Conservation (phyloP, 208 protist species). For the Tritrichomonas foetus region DNA sequence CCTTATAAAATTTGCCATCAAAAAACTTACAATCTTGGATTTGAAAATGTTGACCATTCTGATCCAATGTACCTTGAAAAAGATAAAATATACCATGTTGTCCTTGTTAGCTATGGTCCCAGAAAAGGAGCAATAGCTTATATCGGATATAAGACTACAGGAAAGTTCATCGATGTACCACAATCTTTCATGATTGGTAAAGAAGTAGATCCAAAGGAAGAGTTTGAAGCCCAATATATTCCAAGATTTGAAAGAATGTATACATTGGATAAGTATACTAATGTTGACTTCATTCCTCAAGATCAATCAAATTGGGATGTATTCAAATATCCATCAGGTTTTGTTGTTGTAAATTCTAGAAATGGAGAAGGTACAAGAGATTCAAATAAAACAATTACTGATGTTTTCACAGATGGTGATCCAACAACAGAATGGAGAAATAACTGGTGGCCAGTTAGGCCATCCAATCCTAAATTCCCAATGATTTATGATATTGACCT, state of each 20-base stretch:
- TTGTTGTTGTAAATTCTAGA: neutral
- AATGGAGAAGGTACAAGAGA: neutral
- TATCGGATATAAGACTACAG: neutral
- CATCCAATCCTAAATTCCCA: neutral
- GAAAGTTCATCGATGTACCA: neutral
- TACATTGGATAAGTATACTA: neutral
- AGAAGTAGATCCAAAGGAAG: neutral
- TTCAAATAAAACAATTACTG: neutral
- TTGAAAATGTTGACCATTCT: too few relatives aligned
- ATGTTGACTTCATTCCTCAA: too few relatives aligned
- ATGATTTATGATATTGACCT: neutral
- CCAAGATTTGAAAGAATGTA: neutral
- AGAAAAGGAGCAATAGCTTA: neutral
- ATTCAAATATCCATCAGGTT: neutral
- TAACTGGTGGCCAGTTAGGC: neutral
- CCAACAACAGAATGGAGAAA: neutral
- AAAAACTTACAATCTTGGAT: too few relatives aligned
- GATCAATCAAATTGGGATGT: constrained; percentile 1
- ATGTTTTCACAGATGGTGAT: neutral
- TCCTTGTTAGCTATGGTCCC: neutral
- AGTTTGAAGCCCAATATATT: neutral
- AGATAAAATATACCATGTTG: neutral
- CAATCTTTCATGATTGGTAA: neutral
- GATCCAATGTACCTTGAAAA: neutral
- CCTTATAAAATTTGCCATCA: neutral